These are phyloP conservation scores for Cicer chorassanicum DNA, from an alignment of 306 rosid species.

Conservation along the genomic window DNA sequence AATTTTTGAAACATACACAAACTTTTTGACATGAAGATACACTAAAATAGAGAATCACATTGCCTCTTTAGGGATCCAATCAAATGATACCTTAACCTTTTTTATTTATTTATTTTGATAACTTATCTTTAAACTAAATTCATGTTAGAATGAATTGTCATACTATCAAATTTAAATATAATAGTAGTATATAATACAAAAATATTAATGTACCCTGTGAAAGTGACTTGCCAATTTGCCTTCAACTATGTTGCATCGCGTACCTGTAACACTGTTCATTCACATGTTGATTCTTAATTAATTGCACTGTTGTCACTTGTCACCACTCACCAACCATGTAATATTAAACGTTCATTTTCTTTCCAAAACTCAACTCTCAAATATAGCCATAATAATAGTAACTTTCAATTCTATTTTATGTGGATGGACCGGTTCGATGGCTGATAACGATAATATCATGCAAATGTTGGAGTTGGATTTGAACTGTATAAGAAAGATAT, in stretches of 20 bases:
- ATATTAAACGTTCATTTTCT: too few species aligned
- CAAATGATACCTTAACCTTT: neutral
- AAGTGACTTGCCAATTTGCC: slow-evolving; percentile 7
- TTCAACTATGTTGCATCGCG: neutral
- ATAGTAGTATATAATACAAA: too few species aligned
- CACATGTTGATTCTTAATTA: slow-evolving; percentile 32
- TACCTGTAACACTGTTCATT: slow-evolving; percentile 28
- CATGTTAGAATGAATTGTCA: neutral
- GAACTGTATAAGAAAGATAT: too few species aligned
- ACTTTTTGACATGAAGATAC: too few species aligned
- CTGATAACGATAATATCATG: too few species aligned
- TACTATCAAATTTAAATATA: too few species aligned
- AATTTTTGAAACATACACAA: too few species aligned
- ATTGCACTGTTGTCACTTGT: neutral
- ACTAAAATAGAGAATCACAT: neutral
- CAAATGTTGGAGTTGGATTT: too few species aligned
- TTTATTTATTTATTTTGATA: too few species aligned
- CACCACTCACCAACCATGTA: neutral
- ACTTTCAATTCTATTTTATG: too few species aligned
- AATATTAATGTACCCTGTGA: neutral
- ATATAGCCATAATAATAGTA: neutral
- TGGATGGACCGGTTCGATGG: too few species aligned
- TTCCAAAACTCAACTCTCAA: too few species aligned
- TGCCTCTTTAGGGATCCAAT: neutral
- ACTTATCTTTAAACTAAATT: neutral